Evolutionary conservation across 805 yeast species (phyloP).

Genomic region (Lipomyces anomalus): DNA sequence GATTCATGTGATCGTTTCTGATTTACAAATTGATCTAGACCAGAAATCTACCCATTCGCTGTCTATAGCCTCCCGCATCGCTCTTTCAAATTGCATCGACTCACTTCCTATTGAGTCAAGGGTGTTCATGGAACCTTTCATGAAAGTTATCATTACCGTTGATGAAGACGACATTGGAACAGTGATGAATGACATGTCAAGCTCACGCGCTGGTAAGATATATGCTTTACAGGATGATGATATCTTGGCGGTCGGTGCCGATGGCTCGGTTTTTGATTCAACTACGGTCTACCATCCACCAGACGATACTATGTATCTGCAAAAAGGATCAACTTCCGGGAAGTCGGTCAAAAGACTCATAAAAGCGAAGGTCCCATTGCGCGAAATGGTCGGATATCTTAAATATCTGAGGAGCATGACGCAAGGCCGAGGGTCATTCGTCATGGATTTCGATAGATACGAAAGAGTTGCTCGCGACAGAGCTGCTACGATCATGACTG

Average conservation of each 20-base stretch:
- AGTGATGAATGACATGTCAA: constrained; percentile 78
- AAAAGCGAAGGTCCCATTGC: constrained; percentile 75
- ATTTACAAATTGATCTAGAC: constrained; percentile 53
- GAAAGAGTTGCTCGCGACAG: constrained; percentile 56
- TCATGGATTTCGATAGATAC: constrained; percentile 74
- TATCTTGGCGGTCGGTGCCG: not conserved
- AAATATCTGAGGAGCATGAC: constrained; percentile 73
- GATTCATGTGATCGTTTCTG: constrained; percentile 47
- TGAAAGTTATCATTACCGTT: constrained; percentile 66
- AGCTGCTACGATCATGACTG: constrained; percentile 17
- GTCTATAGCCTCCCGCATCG: constrained; percentile 43
- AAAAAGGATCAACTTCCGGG: constrained; percentile 35
- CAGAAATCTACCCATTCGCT: constrained; percentile 33
- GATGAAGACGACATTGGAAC: constrained; percentile 70
- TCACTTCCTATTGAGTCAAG: constrained; percentile 30
- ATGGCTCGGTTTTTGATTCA: constrained; percentile 9
- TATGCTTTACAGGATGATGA: constrained; percentile 59
- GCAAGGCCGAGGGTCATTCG: constrained; percentile 80
- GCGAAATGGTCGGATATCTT: constrained; percentile 87
- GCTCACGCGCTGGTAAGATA: constrained; percentile 71
- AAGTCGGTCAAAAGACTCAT: constrained; percentile 38
- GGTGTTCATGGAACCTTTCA: constrained; percentile 77
- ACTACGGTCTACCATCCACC: constrained; percentile 64
- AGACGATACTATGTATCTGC: constrained; percentile 46
- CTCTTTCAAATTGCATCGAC: constrained; percentile 39